Base-by-base conservation (phyloP, 2,329 filamentous ascomycete genomes). In the Aureobasidium sp. region DNA sequence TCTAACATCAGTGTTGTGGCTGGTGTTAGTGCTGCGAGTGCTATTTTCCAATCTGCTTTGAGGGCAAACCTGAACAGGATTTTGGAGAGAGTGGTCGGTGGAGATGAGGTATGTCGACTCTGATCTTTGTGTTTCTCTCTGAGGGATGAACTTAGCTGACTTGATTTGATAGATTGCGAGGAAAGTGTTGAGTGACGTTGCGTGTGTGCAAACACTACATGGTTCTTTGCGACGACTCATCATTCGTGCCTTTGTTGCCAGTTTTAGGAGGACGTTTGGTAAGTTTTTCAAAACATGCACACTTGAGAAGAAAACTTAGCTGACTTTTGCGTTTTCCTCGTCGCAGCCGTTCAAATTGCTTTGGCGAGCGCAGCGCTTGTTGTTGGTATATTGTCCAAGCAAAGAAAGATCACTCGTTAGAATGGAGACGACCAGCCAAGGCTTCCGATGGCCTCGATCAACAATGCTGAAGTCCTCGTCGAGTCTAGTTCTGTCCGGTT, bases 1-100 rank as follows among this genome's bases (percentile, higher is more conserved):
- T 69, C 77, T n/a, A 83, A 79, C 10, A 74, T 85, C 23, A 81
- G 82, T 5, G 73, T 78, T 36, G 78, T 80, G 0, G 74, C 77
- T 0, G 81, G 80, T 20, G 72, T 81, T 0, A 82, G 80, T 10
- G 70, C 70, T 5, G 77, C 75, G 0, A 78, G 79, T 40, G 75
- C 79, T 0, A 75, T 80, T 4, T 74, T 82, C 36, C 77, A 78
- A 3, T 67, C 70, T 18, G 74, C 74, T 10, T 77, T 83, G 31
- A 71, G 75, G 48, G 62, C 67, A 16, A 73, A 77, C 36, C 67
- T 83, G 15, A 65, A 72, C 13, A 62, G 66, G 0, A 72, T 74
- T 61, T 59, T 85, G 55, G 66, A 72, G 7, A 74, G 68, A 66
- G 55, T 69, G 72, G 33, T 73, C 65, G 74, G 71, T 70, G 71